Conservation (phyloP, 345 rosid species). For the Eucalyptus polyanthemos region DNA sequence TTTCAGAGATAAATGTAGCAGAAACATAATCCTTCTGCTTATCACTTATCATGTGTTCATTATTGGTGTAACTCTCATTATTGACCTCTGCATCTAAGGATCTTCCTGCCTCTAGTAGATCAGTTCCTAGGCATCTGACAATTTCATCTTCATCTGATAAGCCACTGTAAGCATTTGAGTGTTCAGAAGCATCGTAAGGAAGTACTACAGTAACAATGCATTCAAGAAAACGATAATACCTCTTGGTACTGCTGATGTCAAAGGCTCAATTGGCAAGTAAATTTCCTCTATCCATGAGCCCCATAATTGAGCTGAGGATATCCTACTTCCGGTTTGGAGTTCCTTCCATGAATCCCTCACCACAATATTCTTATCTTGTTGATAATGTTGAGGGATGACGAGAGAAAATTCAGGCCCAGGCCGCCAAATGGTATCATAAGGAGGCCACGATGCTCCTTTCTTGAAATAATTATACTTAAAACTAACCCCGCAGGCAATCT, state of each 20-base stretch:
- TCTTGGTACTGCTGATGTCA: constrained; percentile 14
- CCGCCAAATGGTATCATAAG: constrained; percentile 59
- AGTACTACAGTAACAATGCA: constrained; percentile 2
- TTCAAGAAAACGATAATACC: constrained; percentile 41
- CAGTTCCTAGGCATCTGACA: constrained; percentile 5
- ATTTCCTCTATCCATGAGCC: constrained; percentile 74
- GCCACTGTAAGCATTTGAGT: constrained; percentile 93
- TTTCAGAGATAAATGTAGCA: constrained; percentile 21
- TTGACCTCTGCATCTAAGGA: constrained; percentile 16
- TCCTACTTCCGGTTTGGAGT: constrained; percentile 7
- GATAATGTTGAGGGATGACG: constrained; percentile 32
- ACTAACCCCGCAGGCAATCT: constrained; percentile 66
- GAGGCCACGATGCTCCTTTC: constrained; percentile 33
- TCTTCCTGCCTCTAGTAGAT: constrained; percentile 9
- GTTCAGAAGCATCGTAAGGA: constrained; percentile 45
- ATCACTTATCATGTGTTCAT: constrained; percentile 9
- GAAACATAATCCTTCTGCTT: constrained; percentile 7
- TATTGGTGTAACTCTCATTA: constrained; percentile 13
- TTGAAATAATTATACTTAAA: constrained; percentile 78
- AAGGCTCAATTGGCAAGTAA: constrained; percentile 16
- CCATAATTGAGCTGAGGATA: constrained; percentile 37
- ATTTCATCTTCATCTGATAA: constrained; percentile 69
- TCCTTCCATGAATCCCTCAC: constrained; percentile 88
- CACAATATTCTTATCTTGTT: constrained; percentile 23
- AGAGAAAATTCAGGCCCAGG: constrained; percentile 79